Conservation (phyloP, 257 asterid genomes). For the Misopates orontium region DNA sequence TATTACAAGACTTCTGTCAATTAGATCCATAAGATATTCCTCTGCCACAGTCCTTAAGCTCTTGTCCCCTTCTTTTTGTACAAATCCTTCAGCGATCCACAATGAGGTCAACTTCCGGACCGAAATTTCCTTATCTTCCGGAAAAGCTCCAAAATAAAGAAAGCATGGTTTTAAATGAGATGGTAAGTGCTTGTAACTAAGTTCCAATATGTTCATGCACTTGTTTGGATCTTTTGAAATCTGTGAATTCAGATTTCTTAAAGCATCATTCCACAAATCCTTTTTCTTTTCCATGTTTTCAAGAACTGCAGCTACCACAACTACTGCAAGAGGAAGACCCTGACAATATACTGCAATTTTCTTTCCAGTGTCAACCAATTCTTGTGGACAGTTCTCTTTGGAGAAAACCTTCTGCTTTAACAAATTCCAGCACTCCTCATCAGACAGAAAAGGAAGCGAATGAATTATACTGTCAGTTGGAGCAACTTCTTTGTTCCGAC, state of each 20-base stretch:
- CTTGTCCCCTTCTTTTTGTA: constrained; percentile 9
- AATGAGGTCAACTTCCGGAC: constrained; percentile 14
- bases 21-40: constrained; percentile 25
- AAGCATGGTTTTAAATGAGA: constrained; percentile 32
- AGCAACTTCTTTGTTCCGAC: constrained; percentile 5
- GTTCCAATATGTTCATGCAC: constrained; percentile 23
- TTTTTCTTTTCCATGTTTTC: constrained; percentile 16
- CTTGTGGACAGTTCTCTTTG: constrained; percentile 19
- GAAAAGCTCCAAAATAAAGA: constrained; percentile 33
- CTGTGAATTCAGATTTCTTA: background rate
- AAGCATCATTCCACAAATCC: constrained; percentile 19
- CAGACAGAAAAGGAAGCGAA: constrained; percentile 21
- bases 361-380: constrained; percentile 21
- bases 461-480: constrained; percentile 7
- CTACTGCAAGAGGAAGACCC: constrained; percentile 31
- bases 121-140: constrained; percentile 18
- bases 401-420: constrained; percentile 20
- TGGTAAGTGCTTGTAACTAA: constrained; percentile 34
- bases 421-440: constrained; percentile 26
- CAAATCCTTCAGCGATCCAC: constrained; percentile 38
- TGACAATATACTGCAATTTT: constrained; percentile 23
- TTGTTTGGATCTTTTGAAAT: background rate
- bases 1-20: constrained; percentile 27
- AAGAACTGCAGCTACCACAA: constrained; percentile 30
- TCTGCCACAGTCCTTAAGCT: constrained; percentile 16